Conservation (phyloP, 1,139 yeast genomes). For the Kurtzmaniella quercitrusa region DNA sequence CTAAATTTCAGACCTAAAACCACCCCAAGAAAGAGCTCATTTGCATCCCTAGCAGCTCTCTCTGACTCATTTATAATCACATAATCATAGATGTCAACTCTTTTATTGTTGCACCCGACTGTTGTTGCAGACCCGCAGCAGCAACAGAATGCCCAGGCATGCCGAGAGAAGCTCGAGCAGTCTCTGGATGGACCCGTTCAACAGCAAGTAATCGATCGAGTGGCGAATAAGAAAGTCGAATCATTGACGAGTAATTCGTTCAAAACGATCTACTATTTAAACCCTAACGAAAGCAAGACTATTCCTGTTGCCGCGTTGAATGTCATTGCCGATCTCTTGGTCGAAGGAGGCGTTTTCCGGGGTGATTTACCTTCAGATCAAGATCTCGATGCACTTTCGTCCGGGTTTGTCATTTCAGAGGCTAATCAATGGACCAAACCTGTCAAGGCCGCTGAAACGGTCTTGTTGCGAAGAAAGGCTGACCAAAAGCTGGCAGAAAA, state of each 20-base stretch:
- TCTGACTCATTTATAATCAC: too few relatives aligned
- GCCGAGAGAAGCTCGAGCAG: conserved; percentile 22
- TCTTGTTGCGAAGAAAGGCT: conserved; percentile 24
- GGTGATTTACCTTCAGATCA: conserved; percentile 54
- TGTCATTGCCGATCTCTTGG: conserved; percentile 36
- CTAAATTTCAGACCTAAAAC: too few relatives aligned
- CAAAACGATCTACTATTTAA: conserved; percentile 50
- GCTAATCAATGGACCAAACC: conserved; percentile 44
- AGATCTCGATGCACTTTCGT: conserved; percentile 55
- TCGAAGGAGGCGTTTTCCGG: conserved; percentile 43
- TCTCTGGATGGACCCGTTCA: conserved; percentile 26
- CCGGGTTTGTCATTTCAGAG: conserved; percentile 53
- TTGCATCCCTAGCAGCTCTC: too few relatives aligned
- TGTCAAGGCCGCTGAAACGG: conserved; percentile 13
- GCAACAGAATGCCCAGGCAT: conserved; percentile 40
- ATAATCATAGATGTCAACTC: conserved; percentile 13
- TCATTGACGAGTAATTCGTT: conserved; percentile 37
- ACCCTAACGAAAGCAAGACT: conserved; percentile 48
- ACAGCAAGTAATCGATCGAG: conserved; percentile 70
- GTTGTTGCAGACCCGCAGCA: conserved; percentile 47
- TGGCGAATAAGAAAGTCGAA: conserved; percentile 53
- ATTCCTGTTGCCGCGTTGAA: conserved; percentile 43
- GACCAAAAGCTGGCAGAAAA: neutral
- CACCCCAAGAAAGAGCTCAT: too few relatives aligned
- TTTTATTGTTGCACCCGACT: conserved; percentile 68